These are phyloP conservation scores for Aspergillus diversus DNA, from an alignment of 495 filamentous ascomycete genomes.

Conservation along the genomic window DNA sequence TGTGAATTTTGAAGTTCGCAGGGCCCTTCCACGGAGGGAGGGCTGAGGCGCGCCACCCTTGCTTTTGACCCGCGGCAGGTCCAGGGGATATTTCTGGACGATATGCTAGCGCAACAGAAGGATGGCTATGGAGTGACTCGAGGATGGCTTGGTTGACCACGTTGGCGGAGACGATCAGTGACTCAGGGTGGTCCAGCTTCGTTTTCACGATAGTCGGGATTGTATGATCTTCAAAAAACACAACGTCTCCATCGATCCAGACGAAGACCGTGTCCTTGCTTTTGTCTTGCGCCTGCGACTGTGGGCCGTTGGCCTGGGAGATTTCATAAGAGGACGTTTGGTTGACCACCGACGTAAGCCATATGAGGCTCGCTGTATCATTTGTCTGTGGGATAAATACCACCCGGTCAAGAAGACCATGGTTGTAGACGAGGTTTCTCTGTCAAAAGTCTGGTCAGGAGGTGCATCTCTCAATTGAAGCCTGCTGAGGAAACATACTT, in stretches of 20 bases:
- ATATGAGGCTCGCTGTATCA: slow-evolving; percentile 48
- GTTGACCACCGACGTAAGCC: slow-evolving; percentile 40
- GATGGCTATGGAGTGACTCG: slow-evolving; percentile 39
- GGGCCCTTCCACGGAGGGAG: slow-evolving; percentile 39
- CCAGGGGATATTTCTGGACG: slow-evolving; percentile 35
- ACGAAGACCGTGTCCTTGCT: slow-evolving; percentile 49
- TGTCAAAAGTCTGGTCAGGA: slow-evolving; percentile 23
- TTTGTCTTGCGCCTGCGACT: slow-evolving; percentile 23
- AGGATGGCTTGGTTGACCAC: slow-evolving; percentile 49
- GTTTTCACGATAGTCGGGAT: slow-evolving; percentile 58
- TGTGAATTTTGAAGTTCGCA: slow-evolving; percentile 26
- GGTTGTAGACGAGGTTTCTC: slow-evolving; percentile 55
- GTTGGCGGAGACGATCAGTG: slow-evolving; percentile 56
- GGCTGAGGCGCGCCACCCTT: slow-evolving; percentile 36
- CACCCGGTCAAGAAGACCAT: slow-evolving; percentile 57
- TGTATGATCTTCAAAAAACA: slow-evolving; percentile 56
- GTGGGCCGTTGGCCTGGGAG: slow-evolving; percentile 20
- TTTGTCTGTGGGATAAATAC: slow-evolving; percentile 56
- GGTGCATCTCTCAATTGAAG: background rate
- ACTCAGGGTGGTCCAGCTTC: slow-evolving; percentile 50
- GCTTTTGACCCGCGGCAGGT: slow-evolving; percentile 19
- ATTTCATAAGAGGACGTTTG: slow-evolving; percentile 35
- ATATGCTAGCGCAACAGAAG: slow-evolving; percentile 42
- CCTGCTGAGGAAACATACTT: slow-evolving; percentile 24
- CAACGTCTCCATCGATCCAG: slow-evolving; percentile 60